Evolutionary conservation across 306 rosid genomes (phyloP), one percentile per base, ranked within the genome.

Genomic region (Prosopis cineraria): DNA sequence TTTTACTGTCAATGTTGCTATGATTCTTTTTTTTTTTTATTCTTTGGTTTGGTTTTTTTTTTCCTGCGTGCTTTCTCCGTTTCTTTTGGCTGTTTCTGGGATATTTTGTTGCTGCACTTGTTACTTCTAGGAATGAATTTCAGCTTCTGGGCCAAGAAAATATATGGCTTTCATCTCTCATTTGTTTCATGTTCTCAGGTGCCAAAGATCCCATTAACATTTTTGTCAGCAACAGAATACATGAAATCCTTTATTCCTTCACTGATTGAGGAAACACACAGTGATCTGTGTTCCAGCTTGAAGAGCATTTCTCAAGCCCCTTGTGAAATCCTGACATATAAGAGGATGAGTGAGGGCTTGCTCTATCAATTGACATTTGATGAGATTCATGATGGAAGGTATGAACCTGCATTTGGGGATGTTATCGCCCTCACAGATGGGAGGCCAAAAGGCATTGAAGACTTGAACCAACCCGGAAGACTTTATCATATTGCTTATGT

Each of bases 221-320:
- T 91, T 71, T 22, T 20, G 3, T 83, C 89, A 36, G 19, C 56
- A 47, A 29, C 11, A 2, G 73, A 79, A 16, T 91, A 89, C 84
- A 12, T 75, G 85, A 73, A 70, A 22, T 86, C 92, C 56, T 89
- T 89, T 75, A 27, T 86, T 47, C 82, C 79, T 62, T 73, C 90
- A 69, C 81, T 91, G 65, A 70, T 89, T 27, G 92, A 88, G 79
- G 97, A 91, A 67, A 88, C 84, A 16, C 97, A 50, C 7, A 75
- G 78, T 44, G 93, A 85, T 7, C 41, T 91, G 11, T 73, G 64
- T 22, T 84, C 91, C 29, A 80, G 82, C 74, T 55, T 87, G 69
- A 69, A 10, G 30, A 24, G 53, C 12, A 59, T 88, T 39, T 64
- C 80, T 3, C 52, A 65, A 3, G 80, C 93, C 16, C 76, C 88